Base-by-base conservation (phyloP, 164 flowering plant genomes). In the Aristolochia contorta region DNA sequence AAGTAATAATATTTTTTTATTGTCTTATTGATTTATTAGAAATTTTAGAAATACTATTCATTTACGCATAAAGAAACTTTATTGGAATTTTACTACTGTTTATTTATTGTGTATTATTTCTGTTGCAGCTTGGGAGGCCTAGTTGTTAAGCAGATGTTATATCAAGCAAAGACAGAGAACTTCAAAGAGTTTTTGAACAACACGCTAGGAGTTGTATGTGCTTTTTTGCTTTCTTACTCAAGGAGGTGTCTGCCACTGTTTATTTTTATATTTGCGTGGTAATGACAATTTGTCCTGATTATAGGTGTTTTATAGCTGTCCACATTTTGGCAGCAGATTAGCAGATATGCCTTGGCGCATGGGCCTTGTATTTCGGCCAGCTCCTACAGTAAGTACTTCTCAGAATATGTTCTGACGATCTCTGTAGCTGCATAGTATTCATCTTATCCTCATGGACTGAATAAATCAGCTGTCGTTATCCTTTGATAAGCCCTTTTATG, bases 301-400 rank as follows among this genome's bases (percentile, higher is more conserved):
- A 70, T 76, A 93, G 99, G 95, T 89, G 45, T 94, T 94, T 73
- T 94, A 94, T 70, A 94, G 97, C 73, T 94, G 96, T 67, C 99
- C 99, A 30, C 99, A 94, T 79, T 88, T 91, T 75, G 99, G 97
- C 68, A 94, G 99, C 80, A 94, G 77, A 70, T 97, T 91, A 64
- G 97, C 96, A 55, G 99, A 94, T 64, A 77, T 94, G 89, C 99
- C 99, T 67, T 94, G 93, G 95, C 80, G 95, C 61, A 94, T 94
- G 95, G 97, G 97, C 62, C 78, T 84, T 70, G 96, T 94, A 32
- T 64, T 94, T 60, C 96, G 97, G 56, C 99, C 99, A 54, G 96
- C 99, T 51, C 95, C 97, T 20, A 79, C 86, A 37, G 98, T 92
- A 18, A 82, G 93, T 84, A 57, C 61, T 49, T 57, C 49, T 59